phyloP scores from a whole-genome alignment of 192 early-diverging fungal species.

The Entomortierella chlamydospora region DNA sequence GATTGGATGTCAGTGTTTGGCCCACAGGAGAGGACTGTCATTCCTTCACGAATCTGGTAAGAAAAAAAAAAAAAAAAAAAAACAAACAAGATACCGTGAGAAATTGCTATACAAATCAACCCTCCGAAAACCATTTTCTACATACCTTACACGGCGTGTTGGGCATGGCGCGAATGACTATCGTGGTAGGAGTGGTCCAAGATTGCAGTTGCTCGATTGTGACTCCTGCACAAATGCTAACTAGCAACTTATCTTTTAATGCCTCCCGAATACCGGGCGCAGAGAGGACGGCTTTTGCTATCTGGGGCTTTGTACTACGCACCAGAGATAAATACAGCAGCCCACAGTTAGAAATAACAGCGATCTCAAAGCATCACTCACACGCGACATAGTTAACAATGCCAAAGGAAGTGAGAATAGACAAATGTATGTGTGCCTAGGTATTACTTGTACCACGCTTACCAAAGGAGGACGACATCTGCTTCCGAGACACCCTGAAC shows the following conservation, averaged over 20 bases:
- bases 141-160: conserved; percentile 66
- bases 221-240: conserved; percentile 66
- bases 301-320: conserved; percentile 62
- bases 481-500: conserved; percentile 55
- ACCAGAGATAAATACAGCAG: neutral
- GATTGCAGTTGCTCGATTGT: conserved; percentile 59
- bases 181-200: conserved; percentile 58
- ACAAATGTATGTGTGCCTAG: no score
- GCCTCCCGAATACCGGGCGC: conserved; percentile 57
- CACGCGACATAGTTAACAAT: neutral
- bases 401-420: no score
- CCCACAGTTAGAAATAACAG: neutral
- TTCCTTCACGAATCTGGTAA: conserved; percentile 62
- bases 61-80: conserved; percentile 2
- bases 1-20: conserved; percentile 47
- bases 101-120: neutral
- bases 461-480: conserved; percentile 62
- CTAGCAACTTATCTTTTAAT: conserved; percentile 56
- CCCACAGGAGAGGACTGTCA: conserved; percentile 62
- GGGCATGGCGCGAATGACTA: conserved; percentile 66
- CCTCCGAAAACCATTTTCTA: no score
- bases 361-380: no score
- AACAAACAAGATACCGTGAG: neutral
- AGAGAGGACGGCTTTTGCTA: conserved; percentile 58
- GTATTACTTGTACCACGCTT: no score